Evolutionary conservation across 2,329 filamentous ascomycete genomes (phyloP).

Genomic region (Mycosphaerella sp.): DNA sequence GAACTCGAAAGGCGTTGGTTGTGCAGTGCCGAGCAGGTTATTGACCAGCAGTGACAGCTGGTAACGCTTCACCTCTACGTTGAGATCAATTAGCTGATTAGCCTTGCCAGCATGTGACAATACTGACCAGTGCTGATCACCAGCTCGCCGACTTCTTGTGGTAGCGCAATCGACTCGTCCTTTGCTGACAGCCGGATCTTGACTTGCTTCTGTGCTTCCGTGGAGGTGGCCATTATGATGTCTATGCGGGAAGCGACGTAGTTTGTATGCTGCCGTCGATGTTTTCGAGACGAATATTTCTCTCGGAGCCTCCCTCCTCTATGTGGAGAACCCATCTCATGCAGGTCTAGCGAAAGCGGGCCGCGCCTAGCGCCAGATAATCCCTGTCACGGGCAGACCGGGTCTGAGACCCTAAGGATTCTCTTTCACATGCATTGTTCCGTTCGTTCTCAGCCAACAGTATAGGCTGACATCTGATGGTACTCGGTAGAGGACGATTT

Average conservation of each 20-base stretch:
- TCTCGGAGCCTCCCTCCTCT: neutral
- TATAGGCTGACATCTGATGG: conserved; percentile 2
- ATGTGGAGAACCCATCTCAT: neutral
- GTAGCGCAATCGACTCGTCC: conserved; percentile 49
- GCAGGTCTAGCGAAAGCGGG: too few species aligned
- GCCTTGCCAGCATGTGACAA: neutral
- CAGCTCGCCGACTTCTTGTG: conserved; percentile 51
- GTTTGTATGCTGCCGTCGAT: neutral
- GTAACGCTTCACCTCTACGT: conserved; percentile 49
- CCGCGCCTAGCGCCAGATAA: neutral
- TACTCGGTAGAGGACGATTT: neutral
- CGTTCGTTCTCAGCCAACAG: conserved; percentile 2
- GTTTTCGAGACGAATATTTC: neutral
- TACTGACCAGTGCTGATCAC: conserved; percentile 50
- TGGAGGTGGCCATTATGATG: conserved; percentile 14
- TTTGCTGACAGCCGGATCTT: conserved; percentile 50
- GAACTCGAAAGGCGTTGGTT: conserved; percentile 82
- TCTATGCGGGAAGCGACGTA: neutral
- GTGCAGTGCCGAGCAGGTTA: conserved; percentile 51
- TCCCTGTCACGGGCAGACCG: neutral
- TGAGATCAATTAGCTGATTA: neutral
- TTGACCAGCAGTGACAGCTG: conserved; percentile 60
- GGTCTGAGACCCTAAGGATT: neutral
- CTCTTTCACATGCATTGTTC: conserved; percentile 6
- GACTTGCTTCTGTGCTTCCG: conserved; percentile 40